phyloP scores from a whole-genome alignment of 768 basidiomycete genomes.

The Phlebiopsis flavidoalba region DNA sequence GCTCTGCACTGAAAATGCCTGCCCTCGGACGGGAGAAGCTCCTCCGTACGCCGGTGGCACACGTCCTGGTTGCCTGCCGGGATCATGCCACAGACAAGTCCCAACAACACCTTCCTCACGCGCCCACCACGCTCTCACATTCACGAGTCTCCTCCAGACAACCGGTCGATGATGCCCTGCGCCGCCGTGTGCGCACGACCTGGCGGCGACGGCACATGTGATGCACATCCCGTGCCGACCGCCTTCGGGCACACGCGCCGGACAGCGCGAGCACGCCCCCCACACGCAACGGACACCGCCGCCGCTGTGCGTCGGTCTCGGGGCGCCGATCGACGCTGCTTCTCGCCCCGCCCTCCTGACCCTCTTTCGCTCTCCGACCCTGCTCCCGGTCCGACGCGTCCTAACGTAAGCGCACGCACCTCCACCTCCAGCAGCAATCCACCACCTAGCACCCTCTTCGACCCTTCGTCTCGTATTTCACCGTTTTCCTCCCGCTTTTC shows the following conservation, averaged over 20 bases:
- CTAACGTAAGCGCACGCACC: neutral
- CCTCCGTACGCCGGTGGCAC: neutral
- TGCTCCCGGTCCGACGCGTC: neutral
- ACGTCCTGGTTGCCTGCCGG: neutral
- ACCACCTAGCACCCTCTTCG: neutral
- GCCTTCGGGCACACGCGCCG: too few relatives aligned
- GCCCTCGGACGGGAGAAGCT: slow-evolving; percentile 4
- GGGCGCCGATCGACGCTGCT: neutral
- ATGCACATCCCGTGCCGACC: neutral
- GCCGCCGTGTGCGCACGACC: neutral
- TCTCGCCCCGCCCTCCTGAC: neutral
- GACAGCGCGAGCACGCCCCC: too few relatives aligned
- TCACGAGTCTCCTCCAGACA: neutral
- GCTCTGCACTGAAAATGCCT: neutral
- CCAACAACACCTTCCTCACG: neutral
- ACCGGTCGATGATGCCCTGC: neutral
- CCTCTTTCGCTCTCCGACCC: slow-evolving; percentile 1
- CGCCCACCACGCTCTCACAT: neutral
- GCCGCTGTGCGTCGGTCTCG: too few relatives aligned
- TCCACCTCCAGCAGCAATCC: neutral
- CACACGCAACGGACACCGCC: too few relatives aligned
- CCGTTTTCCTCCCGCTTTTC: neutral
- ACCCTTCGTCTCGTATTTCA: neutral
- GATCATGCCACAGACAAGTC: neutral
- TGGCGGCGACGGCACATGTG: neutral